Percentiles rank a stretch among this genome's conserved stretches.
Evolutionary conservation across 1,284 basidiomycete species (phyloP).

Genomic region (Ceratobasidium sp.): DNA sequence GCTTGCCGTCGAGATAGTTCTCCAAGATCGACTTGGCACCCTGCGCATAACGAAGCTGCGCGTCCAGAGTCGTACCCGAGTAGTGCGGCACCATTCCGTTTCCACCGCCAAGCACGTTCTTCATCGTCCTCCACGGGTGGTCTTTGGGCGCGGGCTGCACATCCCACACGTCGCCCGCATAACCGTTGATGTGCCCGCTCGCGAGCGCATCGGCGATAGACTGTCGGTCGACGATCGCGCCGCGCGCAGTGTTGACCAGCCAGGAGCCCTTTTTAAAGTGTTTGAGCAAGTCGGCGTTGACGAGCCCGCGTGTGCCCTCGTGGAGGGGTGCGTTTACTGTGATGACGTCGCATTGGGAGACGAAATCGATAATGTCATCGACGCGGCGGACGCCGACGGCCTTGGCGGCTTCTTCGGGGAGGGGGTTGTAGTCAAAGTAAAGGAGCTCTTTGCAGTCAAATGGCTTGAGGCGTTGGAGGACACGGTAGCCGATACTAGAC

Average conservation of each 20-base stretch:
- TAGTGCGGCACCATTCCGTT: conserved; percentile 86
- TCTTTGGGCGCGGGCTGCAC: conserved; percentile 87
- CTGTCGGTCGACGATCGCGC: conserved; percentile 89
- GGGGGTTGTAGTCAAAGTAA: conserved; percentile 91
- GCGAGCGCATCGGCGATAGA: conserved; percentile 82
- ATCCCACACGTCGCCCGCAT: conserved; percentile 79
- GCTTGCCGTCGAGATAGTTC: conserved; percentile 75
- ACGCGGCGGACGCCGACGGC: conserved; percentile 80
- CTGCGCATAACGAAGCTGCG: conserved; percentile 87
- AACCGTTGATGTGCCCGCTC: conserved; percentile 78
- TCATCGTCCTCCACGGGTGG: conserved; percentile 87
- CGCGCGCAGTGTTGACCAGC: conserved; percentile 94
- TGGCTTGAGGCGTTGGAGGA: conserved; percentile 85
- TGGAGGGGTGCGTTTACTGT: conserved; percentile 93
- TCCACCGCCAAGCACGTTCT: conserved; percentile 81
- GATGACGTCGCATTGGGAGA: conserved; percentile 82
- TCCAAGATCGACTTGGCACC: conserved; percentile 85
- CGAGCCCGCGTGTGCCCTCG: conserved; percentile 83
- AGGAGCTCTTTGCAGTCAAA: conserved; percentile 93
- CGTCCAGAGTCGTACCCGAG: conserved; percentile 91
- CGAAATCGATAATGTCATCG: conserved; percentile 86
- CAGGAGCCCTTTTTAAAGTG: conserved; percentile 94
- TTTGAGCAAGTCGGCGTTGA: conserved; percentile 84
- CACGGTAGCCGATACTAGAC: conserved; percentile 89
- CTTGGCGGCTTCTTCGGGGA: conserved; percentile 79